These are phyloP conservation scores for Backusella parvicylindrica DNA, from an alignment of 192 early-diverging fungal genomes.

Conservation along the genomic window DNA sequence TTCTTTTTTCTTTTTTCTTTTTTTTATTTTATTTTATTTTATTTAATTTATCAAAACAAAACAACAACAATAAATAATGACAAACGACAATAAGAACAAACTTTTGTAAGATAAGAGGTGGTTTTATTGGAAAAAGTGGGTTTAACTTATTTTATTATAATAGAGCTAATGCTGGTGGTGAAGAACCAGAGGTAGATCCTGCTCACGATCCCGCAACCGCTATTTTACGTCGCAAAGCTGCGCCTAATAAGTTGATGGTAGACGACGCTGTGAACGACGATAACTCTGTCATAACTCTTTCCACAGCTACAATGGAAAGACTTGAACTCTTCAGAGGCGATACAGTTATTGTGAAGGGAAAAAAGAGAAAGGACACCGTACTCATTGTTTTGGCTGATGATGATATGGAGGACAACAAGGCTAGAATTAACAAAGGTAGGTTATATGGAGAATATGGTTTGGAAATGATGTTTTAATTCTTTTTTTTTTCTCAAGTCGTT, in stretches of 20 bases:
- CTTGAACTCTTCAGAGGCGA: slow-evolving; percentile 95
- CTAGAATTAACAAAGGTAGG: slow-evolving; percentile 84
- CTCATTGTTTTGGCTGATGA: slow-evolving; percentile 93
- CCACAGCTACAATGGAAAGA: slow-evolving; percentile 88
- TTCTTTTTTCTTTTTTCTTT: slow-evolving; percentile 3
- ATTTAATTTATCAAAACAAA: too few relatives aligned
- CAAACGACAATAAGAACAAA: slow-evolving; percentile 9
- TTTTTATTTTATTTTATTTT: slow-evolving; percentile 10
- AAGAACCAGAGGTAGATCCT: slow-evolving; percentile 46
- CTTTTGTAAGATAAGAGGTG: slow-evolving; percentile 1
- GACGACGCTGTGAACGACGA: slow-evolving; percentile 97
- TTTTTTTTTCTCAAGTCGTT: slow-evolving; percentile 58
- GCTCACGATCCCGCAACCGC: slow-evolving; percentile 88
- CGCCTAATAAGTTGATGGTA: slow-evolving; percentile 98
- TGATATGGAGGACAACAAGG: slow-evolving; percentile 87
- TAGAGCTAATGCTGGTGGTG: slow-evolving; percentile 55
- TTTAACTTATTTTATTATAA: not conserved
- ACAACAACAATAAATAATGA: slow-evolving; percentile 1
- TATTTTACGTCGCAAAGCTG: slow-evolving; percentile 91
- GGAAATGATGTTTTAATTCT: not conserved
- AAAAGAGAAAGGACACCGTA: slow-evolving; percentile 97
- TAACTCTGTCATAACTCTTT: slow-evolving; percentile 95
- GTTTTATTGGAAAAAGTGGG: not conserved
- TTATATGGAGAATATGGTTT: not conserved
- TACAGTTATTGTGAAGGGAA: slow-evolving; percentile 94